Percentiles rank a stretch among this genome's conserved stretches.
phyloP scores from a whole-genome alignment of 2,329 filamentous ascomycete genomes.

The Diaporthe sp. region DNA sequence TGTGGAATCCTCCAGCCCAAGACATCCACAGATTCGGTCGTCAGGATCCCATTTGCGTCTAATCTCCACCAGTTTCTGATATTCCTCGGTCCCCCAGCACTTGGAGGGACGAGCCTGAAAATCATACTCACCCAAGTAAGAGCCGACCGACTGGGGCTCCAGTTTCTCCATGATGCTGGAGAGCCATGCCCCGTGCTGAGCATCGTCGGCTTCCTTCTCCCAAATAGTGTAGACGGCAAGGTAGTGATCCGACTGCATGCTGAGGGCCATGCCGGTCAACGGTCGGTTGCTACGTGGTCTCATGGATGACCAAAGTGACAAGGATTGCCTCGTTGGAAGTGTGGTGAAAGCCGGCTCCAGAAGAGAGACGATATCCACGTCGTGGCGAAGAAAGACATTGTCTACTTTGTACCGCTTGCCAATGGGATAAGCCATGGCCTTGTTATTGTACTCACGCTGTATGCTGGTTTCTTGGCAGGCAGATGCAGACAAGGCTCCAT shows the following conservation, averaged over 20 bases:
- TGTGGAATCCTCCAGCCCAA: background rate
- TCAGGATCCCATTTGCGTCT: conserved; percentile 11
- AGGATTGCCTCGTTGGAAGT: conserved; percentile 10
- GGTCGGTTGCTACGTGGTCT: background rate
- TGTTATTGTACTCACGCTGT: conserved; percentile 15
- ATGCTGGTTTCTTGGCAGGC: background rate
- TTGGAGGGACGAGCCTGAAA: background rate
- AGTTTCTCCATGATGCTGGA: background rate
- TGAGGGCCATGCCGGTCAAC: background rate
- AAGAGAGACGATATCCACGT: background rate
- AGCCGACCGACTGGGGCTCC: background rate
- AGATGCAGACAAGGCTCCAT: background rate
- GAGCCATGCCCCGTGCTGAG: background rate
- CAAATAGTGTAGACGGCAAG: background rate
- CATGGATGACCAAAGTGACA: conserved; percentile 21
- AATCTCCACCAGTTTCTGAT: background rate
- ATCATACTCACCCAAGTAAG: conserved; percentile 2
- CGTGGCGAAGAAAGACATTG: background rate
- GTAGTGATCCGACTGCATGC: conserved; percentile 19
- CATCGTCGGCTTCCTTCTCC: background rate
- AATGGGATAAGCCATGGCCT: background rate
- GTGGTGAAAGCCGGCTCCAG: background rate
- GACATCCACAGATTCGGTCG: background rate
- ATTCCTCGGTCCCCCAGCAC: background rate
- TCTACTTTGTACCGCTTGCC: conserved; percentile 18